These are phyloP conservation scores for Eutypa lata DNA, from an alignment of 2,329 filamentous ascomycete species.

Conservation along the genomic window DNA sequence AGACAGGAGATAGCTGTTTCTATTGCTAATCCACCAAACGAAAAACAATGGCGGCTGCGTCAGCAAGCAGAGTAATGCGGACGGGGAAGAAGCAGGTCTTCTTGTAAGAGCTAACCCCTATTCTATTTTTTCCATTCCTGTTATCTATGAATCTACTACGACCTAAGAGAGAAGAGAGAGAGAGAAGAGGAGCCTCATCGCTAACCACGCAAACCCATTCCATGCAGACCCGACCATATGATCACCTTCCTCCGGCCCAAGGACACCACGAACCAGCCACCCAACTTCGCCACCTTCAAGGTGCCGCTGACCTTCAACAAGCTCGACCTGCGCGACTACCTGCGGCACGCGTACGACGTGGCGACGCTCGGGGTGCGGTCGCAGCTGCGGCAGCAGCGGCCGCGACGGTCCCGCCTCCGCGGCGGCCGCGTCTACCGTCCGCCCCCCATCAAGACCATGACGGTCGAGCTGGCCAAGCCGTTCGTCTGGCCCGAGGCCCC, in stretches of 20 bases:
- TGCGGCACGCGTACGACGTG: constrained; percentile 81
- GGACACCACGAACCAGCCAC: constrained; percentile 57
- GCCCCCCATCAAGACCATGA: constrained; percentile 84
- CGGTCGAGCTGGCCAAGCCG: constrained; percentile 79
- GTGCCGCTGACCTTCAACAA: constrained; percentile 94
- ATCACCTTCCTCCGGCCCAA: constrained; percentile 73
- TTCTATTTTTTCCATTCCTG: background rate
- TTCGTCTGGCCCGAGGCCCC: constrained; percentile 84
- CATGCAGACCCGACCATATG: constrained; percentile 71
- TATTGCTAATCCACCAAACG: constrained; percentile 11
- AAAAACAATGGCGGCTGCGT: constrained; percentile 3
- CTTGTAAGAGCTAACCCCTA: constrained; percentile 20
- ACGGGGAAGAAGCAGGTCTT: constrained; percentile 29
- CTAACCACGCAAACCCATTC: too few species aligned
- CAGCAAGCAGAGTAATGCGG: constrained; percentile 17
- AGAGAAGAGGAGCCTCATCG: too few species aligned
- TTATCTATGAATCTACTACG: too few species aligned
- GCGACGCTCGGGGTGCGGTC: constrained; percentile 71
- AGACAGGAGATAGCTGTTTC: constrained; percentile 2
- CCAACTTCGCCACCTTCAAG: constrained; percentile 83
- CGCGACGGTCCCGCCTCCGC: constrained; percentile 46
- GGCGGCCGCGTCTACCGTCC: constrained; percentile 65
- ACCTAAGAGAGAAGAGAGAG: too few species aligned
- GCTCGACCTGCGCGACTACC: constrained; percentile 92
- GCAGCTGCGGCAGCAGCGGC: constrained; percentile 67